These are phyloP conservation scores for Arachis hypogaea DNA, from an alignment of 306 rosid genomes.

Conservation along the genomic window DNA sequence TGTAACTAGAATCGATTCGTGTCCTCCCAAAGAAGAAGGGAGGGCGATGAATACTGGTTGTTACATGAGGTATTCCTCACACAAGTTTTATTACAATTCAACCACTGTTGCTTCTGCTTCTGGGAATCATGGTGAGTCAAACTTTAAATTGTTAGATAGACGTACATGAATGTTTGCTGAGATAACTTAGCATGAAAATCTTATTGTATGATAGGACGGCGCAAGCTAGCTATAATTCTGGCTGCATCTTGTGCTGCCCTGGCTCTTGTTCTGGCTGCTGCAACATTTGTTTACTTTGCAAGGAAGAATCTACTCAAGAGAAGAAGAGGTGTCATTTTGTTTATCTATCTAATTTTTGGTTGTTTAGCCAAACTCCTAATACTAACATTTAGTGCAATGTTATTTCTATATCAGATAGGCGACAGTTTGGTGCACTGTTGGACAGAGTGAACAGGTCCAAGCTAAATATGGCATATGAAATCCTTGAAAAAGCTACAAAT, in stretches of 20 bases:
- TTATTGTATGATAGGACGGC: conserved; percentile 43
- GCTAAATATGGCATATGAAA: conserved; percentile 62
- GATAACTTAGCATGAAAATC: not conserved
- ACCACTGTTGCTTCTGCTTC: not conserved
- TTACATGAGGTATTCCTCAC: conserved; percentile 61
- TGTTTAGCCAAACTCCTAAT: not conserved
- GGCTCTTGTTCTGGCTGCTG: conserved; percentile 52
- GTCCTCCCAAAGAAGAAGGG: conserved; percentile 64
- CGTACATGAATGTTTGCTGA: no score
- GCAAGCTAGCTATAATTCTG: conserved; percentile 40
- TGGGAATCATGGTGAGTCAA: conserved; percentile 47
- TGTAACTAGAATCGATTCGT: conserved; percentile 41
- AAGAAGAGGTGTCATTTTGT: conserved; percentile 54
- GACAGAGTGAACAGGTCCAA: conserved; percentile 57
- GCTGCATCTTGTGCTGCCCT: conserved; percentile 47
- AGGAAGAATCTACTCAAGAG: conserved; percentile 51
- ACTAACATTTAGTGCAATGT: not conserved
- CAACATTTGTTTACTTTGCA: conserved; percentile 48
- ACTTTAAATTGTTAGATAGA: no score
- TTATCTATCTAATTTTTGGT: not conserved
- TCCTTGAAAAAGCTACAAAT: conserved; percentile 73
- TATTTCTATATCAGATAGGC: conserved; percentile 48
- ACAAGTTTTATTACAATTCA: conserved; percentile 62
- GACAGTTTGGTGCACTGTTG: conserved; percentile 61
- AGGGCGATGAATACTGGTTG: conserved; percentile 73